phyloP scores from a whole-genome alignment of 2,329 filamentous ascomycete genomes.

The Colletotrichum tabaci region DNA sequence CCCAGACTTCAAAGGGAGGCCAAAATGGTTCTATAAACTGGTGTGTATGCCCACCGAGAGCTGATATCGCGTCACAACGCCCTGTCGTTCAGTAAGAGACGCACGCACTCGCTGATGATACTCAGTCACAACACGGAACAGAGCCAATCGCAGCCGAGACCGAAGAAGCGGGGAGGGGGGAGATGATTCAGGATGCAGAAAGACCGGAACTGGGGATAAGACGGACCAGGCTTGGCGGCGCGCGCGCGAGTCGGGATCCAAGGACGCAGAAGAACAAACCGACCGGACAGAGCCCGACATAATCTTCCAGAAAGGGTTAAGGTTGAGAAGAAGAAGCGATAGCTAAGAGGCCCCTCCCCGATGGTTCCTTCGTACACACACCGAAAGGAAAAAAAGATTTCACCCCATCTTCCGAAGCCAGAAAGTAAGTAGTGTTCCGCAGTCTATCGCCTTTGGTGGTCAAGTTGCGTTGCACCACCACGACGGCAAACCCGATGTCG shows the following conservation, averaged over 20 bases:
- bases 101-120: neutral
- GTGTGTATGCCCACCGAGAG: no score
- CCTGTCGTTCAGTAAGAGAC: no score
- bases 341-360: conserved; percentile 30
- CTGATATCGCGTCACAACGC: neutral
- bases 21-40: neutral
- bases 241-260: conserved; percentile 10
- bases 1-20: no score
- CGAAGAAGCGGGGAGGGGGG: conserved; percentile 23
- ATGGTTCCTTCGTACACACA: neutral
- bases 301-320: conserved; percentile 28
- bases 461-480: neutral
- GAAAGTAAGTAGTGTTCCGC: no score
- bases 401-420: no score
- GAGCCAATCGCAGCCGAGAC: conserved; percentile 3
- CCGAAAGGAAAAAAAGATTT: no score
- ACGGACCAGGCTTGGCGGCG: neutral
- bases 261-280: no score
- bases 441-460: no score
- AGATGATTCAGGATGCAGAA: neutral
- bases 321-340: neutral
- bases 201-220: conserved; percentile 1
- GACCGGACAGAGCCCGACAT: conserved; percentile 23
- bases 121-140: no score
- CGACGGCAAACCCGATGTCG: conserved; percentile 25